These are phyloP conservation scores for Lepidium didymum DNA, from an alignment of 345 rosid genomes.

Conservation along the genomic window DNA sequence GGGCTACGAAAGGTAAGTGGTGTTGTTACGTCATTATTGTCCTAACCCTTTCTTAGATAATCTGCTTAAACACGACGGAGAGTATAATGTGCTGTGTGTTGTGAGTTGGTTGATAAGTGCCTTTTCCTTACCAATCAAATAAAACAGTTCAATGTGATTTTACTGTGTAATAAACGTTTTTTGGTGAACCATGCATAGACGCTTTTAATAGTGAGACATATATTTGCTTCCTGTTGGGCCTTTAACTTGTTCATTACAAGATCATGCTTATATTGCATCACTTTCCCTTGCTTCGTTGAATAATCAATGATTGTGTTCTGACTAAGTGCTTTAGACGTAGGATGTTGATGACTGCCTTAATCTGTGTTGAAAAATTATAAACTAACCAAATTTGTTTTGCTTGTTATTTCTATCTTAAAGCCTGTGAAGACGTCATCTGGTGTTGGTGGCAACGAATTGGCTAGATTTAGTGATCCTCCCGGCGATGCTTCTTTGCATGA, in stretches of 20 bases:
- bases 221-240: background rate
- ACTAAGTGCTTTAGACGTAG: background rate
- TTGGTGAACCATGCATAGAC: slow-evolving; percentile 1
- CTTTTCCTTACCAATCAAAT: background rate
- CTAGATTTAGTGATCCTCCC: slow-evolving; percentile 89
- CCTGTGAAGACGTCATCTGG: slow-evolving; percentile 43
- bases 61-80: background rate
- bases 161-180: background rate
- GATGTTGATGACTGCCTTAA: background rate
- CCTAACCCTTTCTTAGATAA: slow-evolving; percentile 4
- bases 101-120: slow-evolving; percentile 1
- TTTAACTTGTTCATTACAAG: background rate
- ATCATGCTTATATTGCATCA: background rate
- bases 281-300: background rate
- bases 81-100: background rate
- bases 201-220: background rate
- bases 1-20: slow-evolving; percentile 57
- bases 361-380: slow-evolving; percentile 6
- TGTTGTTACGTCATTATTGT: slow-evolving; percentile 4
- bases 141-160: background rate
- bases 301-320: background rate
- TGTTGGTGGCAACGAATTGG: slow-evolving; percentile 62
- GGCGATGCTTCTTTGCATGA: slow-evolving; percentile 97
- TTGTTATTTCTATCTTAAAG: slow-evolving; percentile 36
- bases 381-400: slow-evolving; percentile 10